A percentile compares a stretch with the other conserved stretches of the same genome.
These are phyloP conservation scores for Mortierella sp. DNA, from an alignment of 371 early-diverging fungal genomes.

Conservation along the genomic window DNA sequence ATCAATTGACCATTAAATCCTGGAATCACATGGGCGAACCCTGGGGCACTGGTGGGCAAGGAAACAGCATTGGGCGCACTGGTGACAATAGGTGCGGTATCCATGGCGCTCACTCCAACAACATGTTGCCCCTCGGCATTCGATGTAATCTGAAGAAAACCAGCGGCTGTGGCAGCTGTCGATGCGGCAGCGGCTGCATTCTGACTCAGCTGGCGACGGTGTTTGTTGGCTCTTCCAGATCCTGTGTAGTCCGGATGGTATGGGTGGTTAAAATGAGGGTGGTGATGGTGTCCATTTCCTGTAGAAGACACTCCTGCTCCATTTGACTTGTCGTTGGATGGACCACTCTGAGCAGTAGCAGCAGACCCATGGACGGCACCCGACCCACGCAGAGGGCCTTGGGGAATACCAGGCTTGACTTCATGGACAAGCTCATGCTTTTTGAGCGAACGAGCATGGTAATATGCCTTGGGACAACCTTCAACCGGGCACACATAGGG, in stretches of 20 bases:
- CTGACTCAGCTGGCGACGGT: slow-evolving; percentile 48
- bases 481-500: slow-evolving; percentile 73
- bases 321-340: slow-evolving; percentile 16
- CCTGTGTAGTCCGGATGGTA: slow-evolving; percentile 42
- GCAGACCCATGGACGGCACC: slow-evolving; percentile 21
- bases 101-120: background rate
- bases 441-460: slow-evolving; percentile 81
- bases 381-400: slow-evolving; percentile 28
- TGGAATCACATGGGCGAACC: background rate
- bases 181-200: slow-evolving; percentile 11
- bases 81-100: slow-evolving; percentile 6
- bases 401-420: slow-evolving; percentile 5
- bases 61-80: slow-evolving; percentile 19
- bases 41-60: slow-evolving; percentile 5
- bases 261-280: slow-evolving; percentile 36
- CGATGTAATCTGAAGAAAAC: background rate
- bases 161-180: background rate
- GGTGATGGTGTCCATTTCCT: slow-evolving; percentile 8
- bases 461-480: slow-evolving; percentile 80
- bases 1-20: slow-evolving; percentile 25
- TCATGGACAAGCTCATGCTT: slow-evolving; percentile 78
- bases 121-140: background rate
- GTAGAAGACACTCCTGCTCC: slow-evolving; percentile 1
- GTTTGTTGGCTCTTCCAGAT: slow-evolving; percentile 22
- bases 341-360: slow-evolving; percentile 3